phyloP scores from a whole-genome alignment of 176 grass and related monocot species.

The Miscanthus lutarioriparius region DNA sequence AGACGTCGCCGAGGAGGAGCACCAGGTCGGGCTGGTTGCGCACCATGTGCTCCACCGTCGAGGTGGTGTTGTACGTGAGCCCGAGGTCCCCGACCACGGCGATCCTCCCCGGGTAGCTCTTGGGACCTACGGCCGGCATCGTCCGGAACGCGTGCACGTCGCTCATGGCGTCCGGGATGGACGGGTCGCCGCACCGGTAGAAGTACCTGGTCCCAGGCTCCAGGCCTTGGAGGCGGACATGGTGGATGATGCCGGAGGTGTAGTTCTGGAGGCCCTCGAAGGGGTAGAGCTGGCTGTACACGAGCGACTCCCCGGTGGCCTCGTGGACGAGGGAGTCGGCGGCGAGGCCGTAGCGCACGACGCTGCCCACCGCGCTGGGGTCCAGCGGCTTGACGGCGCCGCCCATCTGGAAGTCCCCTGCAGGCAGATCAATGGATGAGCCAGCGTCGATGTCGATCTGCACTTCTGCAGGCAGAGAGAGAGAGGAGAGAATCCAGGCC shows the following conservation, averaged over 20 bases:
- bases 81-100: constrained; percentile 84
- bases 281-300: constrained; percentile 90
- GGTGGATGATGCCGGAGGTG: constrained; percentile 94
- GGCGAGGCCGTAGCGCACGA: constrained; percentile 67
- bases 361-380: constrained; percentile 46
- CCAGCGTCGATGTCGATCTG: not conserved
- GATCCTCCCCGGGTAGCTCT: constrained; percentile 65
- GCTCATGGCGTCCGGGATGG: constrained; percentile 50
- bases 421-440: not conserved
- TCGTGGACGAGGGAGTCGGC: constrained; percentile 34
- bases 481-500: too few species aligned
- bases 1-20: constrained; percentile 80
- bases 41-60: constrained; percentile 75
- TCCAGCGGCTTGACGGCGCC: constrained; percentile 51
- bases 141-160: constrained; percentile 59
- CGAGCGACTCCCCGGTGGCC: constrained; percentile 60
- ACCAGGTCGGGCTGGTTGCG: constrained; percentile 75
- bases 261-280: constrained; percentile 84
- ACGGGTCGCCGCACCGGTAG: constrained; percentile 79
- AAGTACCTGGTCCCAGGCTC: constrained; percentile 55
- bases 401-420: constrained; percentile 78
- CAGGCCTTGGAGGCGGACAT: constrained; percentile 67
- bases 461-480: too few species aligned
- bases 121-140: constrained; percentile 66
- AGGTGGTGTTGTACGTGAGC: constrained; percentile 83